phyloP scores from a whole-genome alignment of 805 yeast genomes.

The Candida lessepsii region DNA sequence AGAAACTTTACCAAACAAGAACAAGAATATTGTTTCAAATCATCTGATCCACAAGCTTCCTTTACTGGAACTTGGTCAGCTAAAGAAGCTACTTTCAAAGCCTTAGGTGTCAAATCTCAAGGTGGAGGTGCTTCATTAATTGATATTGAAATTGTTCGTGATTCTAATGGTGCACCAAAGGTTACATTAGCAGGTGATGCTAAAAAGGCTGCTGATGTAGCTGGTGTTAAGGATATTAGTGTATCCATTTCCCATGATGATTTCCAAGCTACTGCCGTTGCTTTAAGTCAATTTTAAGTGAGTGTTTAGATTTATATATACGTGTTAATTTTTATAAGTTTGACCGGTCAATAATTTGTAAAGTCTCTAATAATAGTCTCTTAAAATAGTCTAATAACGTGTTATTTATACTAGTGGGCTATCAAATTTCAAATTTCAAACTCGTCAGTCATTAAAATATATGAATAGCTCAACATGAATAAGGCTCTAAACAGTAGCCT shows the following conservation, averaged over 20 bases:
- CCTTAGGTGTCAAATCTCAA: slow-evolving; percentile 79
- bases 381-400: no score
- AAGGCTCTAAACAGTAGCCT: no score
- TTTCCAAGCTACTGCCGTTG: slow-evolving; percentile 96
- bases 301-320: not conserved
- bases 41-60: slow-evolving; percentile 82
- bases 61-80: slow-evolving; percentile 99
- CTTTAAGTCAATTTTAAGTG: slow-evolving; percentile 61
- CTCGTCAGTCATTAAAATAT: no score
- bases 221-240: slow-evolving; percentile 68
- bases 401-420: no score
- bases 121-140: slow-evolving; percentile 95
- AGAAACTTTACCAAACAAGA: slow-evolving; percentile 88
- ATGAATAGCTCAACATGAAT: no score
- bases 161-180: slow-evolving; percentile 73
- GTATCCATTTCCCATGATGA: slow-evolving; percentile 97
- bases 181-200: slow-evolving; percentile 81
- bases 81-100: slow-evolving; percentile 97
- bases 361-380: no score
- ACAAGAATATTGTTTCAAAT: slow-evolving; percentile 68
- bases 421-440: no score
- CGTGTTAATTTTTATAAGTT: not conserved
- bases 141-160: slow-evolving; percentile 85
- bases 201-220: slow-evolving; percentile 62
- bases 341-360: no score